These are phyloP conservation scores for Sapria himalayana DNA, from an alignment of 345 rosid species.

Conservation along the genomic window DNA sequence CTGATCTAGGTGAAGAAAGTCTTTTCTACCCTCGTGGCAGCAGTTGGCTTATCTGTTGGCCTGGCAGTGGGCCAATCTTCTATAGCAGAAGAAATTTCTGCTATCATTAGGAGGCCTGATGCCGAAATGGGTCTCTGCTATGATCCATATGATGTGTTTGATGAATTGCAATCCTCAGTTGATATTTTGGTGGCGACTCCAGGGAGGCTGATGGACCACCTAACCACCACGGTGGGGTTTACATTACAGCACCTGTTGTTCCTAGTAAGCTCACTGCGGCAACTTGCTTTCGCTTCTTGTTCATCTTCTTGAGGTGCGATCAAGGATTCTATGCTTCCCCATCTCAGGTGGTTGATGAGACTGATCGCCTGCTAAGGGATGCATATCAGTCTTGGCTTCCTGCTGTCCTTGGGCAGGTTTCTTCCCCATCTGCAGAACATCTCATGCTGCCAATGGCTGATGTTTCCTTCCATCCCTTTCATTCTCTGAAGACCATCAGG, in stretches of 20 bases:
- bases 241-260: conserved; percentile 83
- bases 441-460: too few relatives aligned
- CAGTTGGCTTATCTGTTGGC: conserved; percentile 85
- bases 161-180: conserved; percentile 41
- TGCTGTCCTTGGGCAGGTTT: conserved; percentile 65
- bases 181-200: conserved; percentile 95
- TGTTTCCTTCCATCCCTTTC: conserved; percentile 26
- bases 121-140: conserved; percentile 73
- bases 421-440: too few relatives aligned
- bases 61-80: conserved; percentile 93
- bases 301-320: conserved; percentile 6
- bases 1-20: conserved; percentile 61
- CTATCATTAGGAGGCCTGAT: conserved; percentile 49
- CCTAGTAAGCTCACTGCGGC: conserved; percentile 70
- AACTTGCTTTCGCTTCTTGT: conserved; percentile 1
- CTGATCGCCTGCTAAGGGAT: conserved; percentile 83
- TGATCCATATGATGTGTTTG: conserved; percentile 39
- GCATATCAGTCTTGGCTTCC: conserved; percentile 95
- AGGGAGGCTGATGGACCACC: conserved; percentile 97
- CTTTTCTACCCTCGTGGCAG: conserved; percentile 72
- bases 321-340: conserved; percentile 1
- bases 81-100: conserved; percentile 60
- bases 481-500: conserved; percentile 47
- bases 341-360: conserved; percentile 92
- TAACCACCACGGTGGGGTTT: conserved; percentile 64